Conservation (phyloP, 2,329 filamentous ascomycete species). For the Didymellaceae sp. region DNA sequence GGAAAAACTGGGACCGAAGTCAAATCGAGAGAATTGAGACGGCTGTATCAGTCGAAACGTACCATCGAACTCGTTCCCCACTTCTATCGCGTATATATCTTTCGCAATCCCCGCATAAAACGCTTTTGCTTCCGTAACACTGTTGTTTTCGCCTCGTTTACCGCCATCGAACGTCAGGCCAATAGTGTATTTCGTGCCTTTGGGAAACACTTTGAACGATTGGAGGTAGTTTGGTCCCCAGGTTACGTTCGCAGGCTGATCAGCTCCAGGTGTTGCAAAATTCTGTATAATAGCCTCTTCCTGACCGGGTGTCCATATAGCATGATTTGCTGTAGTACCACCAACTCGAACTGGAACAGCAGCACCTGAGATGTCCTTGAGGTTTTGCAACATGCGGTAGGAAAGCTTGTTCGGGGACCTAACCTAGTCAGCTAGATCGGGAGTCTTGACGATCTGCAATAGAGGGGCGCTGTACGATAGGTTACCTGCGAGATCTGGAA, state of each 20-base stretch:
- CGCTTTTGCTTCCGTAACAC: slow-evolving; percentile 16
- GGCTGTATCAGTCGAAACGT: neutral
- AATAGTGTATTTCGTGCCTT: slow-evolving; percentile 29
- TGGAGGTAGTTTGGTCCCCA: slow-evolving; percentile 26
- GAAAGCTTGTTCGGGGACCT: slow-evolving; percentile 24
- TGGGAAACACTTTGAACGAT: slow-evolving; percentile 29
- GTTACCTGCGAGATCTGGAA: slow-evolving; percentile 22
- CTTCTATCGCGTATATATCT: slow-evolving; percentile 23
- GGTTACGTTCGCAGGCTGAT: slow-evolving; percentile 26
- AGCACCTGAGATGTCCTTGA: slow-evolving; percentile 22
- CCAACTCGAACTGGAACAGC: slow-evolving; percentile 23
- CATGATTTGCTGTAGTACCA: slow-evolving; percentile 26
- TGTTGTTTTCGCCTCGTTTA: slow-evolving; percentile 17
- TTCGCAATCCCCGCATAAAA: slow-evolving; percentile 22
- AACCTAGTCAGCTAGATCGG: slow-evolving; percentile 5
- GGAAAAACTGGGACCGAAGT: slow-evolving; percentile 18
- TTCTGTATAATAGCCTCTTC: slow-evolving; percentile 26
- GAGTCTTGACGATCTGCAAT: neutral
- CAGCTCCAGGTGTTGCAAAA: slow-evolving; percentile 23
- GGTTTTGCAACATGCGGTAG: slow-evolving; percentile 26
- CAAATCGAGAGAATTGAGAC: neutral
- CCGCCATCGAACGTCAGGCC: slow-evolving; percentile 27
- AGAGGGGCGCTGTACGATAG: slow-evolving; percentile 7
- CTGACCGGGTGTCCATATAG: slow-evolving; percentile 18
- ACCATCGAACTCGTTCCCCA: slow-evolving; percentile 34